A percentile compares a stretch with the other conserved stretches of the same genome.
phyloP scores from a whole-genome alignment of 169 alveolate genomes.

The Babesia bigemina region DNA sequence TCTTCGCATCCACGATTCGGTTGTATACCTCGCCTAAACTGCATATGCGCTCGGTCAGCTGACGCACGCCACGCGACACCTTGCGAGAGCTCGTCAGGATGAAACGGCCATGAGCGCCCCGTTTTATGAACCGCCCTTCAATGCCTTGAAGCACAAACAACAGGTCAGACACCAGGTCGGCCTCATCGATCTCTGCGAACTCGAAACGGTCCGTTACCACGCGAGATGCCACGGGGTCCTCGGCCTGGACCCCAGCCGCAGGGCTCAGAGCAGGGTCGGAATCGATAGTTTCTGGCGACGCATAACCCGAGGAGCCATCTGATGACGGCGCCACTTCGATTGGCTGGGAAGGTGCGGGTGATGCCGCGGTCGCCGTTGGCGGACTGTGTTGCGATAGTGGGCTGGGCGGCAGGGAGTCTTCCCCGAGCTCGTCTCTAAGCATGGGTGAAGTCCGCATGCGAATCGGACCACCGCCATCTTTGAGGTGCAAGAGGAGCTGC shows the following conservation, averaged over 20 bases:
- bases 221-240: slow-evolving; percentile 3
- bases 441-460: background rate
- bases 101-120: slow-evolving; percentile 16
- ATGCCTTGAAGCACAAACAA: slow-evolving; percentile 43
- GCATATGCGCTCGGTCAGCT: slow-evolving; percentile 34
- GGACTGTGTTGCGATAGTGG: background rate
- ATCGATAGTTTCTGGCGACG: background rate
- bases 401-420: background rate
- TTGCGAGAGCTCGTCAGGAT: slow-evolving; percentile 7
- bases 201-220: slow-evolving; percentile 40
- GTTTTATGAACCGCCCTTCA: slow-evolving; percentile 46
- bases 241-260: background rate
- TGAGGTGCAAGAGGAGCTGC: slow-evolving; percentile 20
- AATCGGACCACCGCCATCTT: slow-evolving; percentile 4
- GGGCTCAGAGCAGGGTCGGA: background rate
- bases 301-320: background rate
- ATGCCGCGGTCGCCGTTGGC: too few species aligned
- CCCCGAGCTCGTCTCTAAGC: background rate
- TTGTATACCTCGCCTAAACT: slow-evolving; percentile 28
- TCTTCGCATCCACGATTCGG: slow-evolving; percentile 19
- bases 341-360: background rate
- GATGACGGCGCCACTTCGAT: background rate
- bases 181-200: slow-evolving; percentile 39
- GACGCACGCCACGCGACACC: slow-evolving; percentile 39
- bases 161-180: slow-evolving; percentile 44